Evolutionary conservation across 345 rosid species (phyloP).

Genomic region (Hypericum androsaemum): DNA sequence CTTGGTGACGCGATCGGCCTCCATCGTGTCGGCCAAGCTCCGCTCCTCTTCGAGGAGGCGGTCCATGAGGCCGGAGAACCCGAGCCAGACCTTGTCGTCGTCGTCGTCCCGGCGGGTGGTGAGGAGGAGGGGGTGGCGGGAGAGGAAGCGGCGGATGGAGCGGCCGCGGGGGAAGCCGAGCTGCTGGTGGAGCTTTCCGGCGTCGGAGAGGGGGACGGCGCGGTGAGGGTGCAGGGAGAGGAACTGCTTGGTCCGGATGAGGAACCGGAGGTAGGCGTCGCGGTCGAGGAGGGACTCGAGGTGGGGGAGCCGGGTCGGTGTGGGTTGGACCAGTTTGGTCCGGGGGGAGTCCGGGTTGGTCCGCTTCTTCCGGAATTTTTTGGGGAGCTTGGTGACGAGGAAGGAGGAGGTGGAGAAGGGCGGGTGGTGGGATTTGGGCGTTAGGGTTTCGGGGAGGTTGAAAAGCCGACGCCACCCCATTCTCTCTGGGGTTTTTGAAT

Average conservation of each 20-base stretch:
- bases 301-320: conserved; percentile 34
- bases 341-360: conserved; percentile 55
- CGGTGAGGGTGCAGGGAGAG: conserved; percentile 56
- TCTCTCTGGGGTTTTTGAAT: no score
- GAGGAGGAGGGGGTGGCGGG: conserved; percentile 58
- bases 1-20: conserved; percentile 46
- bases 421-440: neutral
- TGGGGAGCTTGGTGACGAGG: conserved; percentile 70
- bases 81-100: conserved; percentile 69
- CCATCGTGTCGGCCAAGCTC: conserved; percentile 43
- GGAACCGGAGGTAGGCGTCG: conserved; percentile 59
- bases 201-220: conserved; percentile 64
- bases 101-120: conserved; percentile 54
- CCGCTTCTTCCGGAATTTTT: conserved; percentile 34
- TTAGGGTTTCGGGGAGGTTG: conserved; percentile 6
- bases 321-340: conserved; percentile 47
- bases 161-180: conserved; percentile 94
- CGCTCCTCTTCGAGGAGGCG: conserved; percentile 51
- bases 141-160: conserved; percentile 43
- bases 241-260: conserved; percentile 47
- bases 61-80: conserved; percentile 65
- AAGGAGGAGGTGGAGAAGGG: conserved; percentile 62
- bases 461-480: no score
- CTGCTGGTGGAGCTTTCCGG: conserved; percentile 73
- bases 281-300: conserved; percentile 55